Evolutionary conservation across 352 stramenopile species (phyloP).

Genomic region (Phytophthora pluvialis): DNA sequence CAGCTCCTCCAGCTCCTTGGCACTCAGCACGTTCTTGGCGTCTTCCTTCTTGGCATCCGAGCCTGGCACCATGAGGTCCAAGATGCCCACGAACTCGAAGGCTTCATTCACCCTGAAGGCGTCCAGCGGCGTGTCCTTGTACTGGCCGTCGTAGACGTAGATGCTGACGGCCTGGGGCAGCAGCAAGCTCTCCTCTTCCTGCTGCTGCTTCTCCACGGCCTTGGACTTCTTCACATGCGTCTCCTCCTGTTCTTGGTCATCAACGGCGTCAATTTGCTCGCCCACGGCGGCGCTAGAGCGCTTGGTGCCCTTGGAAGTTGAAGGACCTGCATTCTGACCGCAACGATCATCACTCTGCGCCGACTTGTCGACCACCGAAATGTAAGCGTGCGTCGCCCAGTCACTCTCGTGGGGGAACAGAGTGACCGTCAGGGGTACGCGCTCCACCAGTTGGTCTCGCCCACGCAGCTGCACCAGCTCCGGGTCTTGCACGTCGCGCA

Average conservation of each 20-base stretch:
- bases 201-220: conserved; percentile 5
- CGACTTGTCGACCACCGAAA: neutral
- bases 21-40: conserved; percentile 12
- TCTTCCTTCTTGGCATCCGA: conserved; percentile 26
- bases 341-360: conserved; percentile 16
- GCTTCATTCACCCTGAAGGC: conserved; percentile 85
- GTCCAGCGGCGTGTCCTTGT: conserved; percentile 49
- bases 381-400: conserved; percentile 53
- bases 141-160: conserved; percentile 80
- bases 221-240: conserved; percentile 54
- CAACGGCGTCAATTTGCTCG: neutral
- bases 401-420: conserved; percentile 64
- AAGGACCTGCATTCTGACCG: conserved; percentile 14
- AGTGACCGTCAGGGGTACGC: conserved; percentile 65
- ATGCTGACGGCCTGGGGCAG: conserved; percentile 56
- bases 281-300: conserved; percentile 46
- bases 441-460: conserved; percentile 55
- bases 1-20: conserved; percentile 57
- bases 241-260: conserved; percentile 10
- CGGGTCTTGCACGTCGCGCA: conserved; percentile 77
- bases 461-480: conserved; percentile 61
- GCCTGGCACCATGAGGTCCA: conserved; percentile 66
- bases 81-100: conserved; percentile 81
- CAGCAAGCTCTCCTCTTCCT: conserved; percentile 17
- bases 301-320: conserved; percentile 47